A percentile compares a stretch with the other conserved stretches of the same genome.
These are phyloP conservation scores for Areca catechu DNA, from an alignment of 176 grass and related monocot species.

Conservation along the genomic window DNA sequence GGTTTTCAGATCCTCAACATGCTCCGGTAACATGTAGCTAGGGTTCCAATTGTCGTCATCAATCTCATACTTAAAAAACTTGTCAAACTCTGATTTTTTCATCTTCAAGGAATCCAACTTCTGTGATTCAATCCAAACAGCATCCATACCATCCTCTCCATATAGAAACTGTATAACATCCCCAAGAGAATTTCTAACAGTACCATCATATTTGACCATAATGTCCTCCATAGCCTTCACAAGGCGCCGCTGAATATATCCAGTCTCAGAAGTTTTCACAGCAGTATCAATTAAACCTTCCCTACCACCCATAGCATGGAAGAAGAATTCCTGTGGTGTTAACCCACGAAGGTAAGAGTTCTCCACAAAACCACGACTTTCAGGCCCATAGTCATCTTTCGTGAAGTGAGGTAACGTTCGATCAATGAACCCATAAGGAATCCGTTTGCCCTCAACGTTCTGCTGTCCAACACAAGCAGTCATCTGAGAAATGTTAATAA, in stretches of 20 bases:
- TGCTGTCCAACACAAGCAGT: slow-evolving; percentile 98
- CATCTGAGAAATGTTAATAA: slow-evolving; percentile 99
- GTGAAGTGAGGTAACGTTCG: slow-evolving; percentile 93
- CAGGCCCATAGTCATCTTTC: slow-evolving; percentile 82
- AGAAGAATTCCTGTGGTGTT: slow-evolving; percentile 94
- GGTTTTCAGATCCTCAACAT: slow-evolving; percentile 95
- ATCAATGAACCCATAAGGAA: slow-evolving; percentile 86
- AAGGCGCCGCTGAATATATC: slow-evolving; percentile 85
- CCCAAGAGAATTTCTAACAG: slow-evolving; percentile 91
- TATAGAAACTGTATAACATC: slow-evolving; percentile 98
- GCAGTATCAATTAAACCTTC: slow-evolving; percentile 88
- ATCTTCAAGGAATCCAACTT: slow-evolving; percentile 95
- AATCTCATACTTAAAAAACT: slow-evolving; percentile 67
- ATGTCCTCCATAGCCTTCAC: slow-evolving; percentile 99
- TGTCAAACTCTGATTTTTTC: slow-evolving; percentile 76
- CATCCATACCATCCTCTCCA: slow-evolving; percentile 99
- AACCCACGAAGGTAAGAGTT: slow-evolving; percentile 93
- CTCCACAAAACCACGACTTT: slow-evolving; percentile 97
- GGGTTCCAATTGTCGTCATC: slow-evolving; percentile 95
- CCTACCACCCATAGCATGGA: slow-evolving; percentile 82
- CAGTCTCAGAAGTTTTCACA: slow-evolving; percentile 84
- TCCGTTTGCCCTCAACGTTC: slow-evolving; percentile 98
- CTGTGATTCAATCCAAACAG: slow-evolving; percentile 91
- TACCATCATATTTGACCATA: slow-evolving; percentile 98
- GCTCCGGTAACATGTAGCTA: slow-evolving; percentile 85